Base-by-base conservation (phyloP, 192 early-diverging fungal species). In the Coemansia sp. region DNA sequence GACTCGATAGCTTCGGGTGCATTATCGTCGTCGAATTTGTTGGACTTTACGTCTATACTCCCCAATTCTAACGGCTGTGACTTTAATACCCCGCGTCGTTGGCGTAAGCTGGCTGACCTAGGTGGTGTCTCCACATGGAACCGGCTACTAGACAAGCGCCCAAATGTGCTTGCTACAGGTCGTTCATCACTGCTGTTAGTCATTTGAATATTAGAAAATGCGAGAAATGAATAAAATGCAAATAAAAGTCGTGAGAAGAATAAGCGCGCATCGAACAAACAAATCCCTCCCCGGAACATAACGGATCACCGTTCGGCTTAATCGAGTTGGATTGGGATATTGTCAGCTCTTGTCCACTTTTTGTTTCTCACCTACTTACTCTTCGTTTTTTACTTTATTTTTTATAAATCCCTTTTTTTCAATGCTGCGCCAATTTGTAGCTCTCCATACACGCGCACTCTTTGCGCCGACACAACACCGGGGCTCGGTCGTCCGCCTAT, bases 41-140 rank as follows among this genome's bases (percentile, higher is more conserved):
- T 26, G 7, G 32, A 3, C 37, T 67, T 44, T 0, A 23, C 4
- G 28, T 43, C 14, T 1, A 30, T 16, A 9, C 53, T 28, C 32
- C 58, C 42, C 2, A 74, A 11, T 19, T 75, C 78, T 8, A 76
- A 61, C 3, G 38, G 42, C 38, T 50, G 57, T 3, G 66, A n/a
- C 21, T 68, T 65, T 16, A 28, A 32, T 3, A 68, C 42, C 0
- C 78, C 78, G 49, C 78, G 67, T 6, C 78, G 63, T 3, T 70
- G 64, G 7, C 78, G 69, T 17, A 81, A 42, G 35, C 46, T 69
- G n/a, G 26, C 42, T 28, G 60, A 53, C 21, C 47, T 49, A 13
- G 80, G 72, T 26, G 75, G 68, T 0, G 75, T 71, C 62, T 60
- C 66, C n/a, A 66, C 55, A 14, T 62, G 68, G 23, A 66, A 65